These are phyloP conservation scores for Xerocomus potaroensis DNA, from an alignment of 768 basidiomycete genomes.

Conservation along the genomic window DNA sequence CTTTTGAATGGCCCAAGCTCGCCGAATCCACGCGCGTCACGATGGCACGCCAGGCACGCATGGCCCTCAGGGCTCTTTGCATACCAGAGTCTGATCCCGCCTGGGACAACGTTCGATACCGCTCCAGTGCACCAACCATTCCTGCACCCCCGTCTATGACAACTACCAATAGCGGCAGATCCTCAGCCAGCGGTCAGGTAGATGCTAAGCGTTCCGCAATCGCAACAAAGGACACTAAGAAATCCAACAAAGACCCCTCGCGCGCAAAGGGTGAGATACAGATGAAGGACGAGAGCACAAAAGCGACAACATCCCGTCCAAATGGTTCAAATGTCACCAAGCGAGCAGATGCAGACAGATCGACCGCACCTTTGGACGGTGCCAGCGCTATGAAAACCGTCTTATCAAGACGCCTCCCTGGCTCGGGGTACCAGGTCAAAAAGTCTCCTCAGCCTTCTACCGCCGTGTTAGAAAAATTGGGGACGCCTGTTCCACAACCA, in stretches of 20 bases:
- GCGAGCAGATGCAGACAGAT: slow-evolving; percentile 22
- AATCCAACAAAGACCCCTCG: slow-evolving; percentile 22
- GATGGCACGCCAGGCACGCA: slow-evolving; percentile 52
- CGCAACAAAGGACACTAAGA: slow-evolving; percentile 44
- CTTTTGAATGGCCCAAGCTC: slow-evolving; percentile 55
- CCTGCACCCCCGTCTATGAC: slow-evolving; percentile 17
- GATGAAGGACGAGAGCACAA: slow-evolving; percentile 35
- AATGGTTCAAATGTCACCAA: slow-evolving; percentile 30
- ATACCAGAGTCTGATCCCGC: slow-evolving; percentile 57
- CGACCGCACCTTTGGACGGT: slow-evolving; percentile 16
- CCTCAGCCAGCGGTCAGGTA: slow-evolving; percentile 23
- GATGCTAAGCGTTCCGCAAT: slow-evolving; percentile 44
- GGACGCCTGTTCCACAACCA: slow-evolving; percentile 16
- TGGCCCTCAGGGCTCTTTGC: slow-evolving; percentile 43
- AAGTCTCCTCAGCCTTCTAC: slow-evolving; percentile 26
- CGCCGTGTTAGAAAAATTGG: slow-evolving; percentile 20
- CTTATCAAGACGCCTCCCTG: slow-evolving; percentile 37
- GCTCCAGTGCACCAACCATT: slow-evolving; percentile 13
- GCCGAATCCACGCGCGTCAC: slow-evolving; percentile 42
- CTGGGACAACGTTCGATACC: slow-evolving; percentile 54
- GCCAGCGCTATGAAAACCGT: slow-evolving; percentile 16
- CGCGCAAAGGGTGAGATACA: slow-evolving; percentile 36
- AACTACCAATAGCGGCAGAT: slow-evolving; percentile 18
- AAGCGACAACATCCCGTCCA: slow-evolving; percentile 27
- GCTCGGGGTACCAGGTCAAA: slow-evolving; percentile 45